Conservation (phyloP, 1,284 basidiomycete genomes). For the Pseudozyma sp. region DNA sequence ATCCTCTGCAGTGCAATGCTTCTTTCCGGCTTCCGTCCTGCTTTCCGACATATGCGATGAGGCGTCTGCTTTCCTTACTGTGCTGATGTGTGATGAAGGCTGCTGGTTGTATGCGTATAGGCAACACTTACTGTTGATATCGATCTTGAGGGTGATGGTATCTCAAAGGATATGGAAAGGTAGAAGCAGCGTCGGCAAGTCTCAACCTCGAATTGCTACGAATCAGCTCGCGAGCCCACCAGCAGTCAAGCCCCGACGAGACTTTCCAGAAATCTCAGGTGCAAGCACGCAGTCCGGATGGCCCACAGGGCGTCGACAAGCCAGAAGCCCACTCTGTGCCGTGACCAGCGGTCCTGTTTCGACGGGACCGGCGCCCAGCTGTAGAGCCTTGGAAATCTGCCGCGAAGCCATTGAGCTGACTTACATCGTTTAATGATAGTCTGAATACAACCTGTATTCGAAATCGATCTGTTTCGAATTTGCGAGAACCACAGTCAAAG, state of each 20-base stretch:
- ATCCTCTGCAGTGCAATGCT: background rate
- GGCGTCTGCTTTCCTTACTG: background rate
- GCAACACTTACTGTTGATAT: constrained; percentile 49
- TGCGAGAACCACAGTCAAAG: too few species aligned
- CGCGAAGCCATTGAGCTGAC: too few species aligned
- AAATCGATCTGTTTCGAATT: background rate
- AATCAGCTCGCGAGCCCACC: background rate
- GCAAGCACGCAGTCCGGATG: too few species aligned
- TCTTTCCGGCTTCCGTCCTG: background rate
- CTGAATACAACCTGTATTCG: background rate
- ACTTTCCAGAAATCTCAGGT: too few species aligned
- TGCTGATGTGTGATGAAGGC: constrained; percentile 7
- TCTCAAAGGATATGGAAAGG: constrained; percentile 35
- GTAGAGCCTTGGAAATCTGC: too few species aligned
- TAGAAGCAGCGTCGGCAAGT: constrained; percentile 6
- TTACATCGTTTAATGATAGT: too few species aligned
- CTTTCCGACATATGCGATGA: constrained; percentile 3
- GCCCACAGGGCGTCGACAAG: too few species aligned
- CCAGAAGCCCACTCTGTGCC: too few species aligned
- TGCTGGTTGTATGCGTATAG: constrained; percentile 6
- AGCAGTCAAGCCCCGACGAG: background rate
- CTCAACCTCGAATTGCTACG: constrained; percentile 3
- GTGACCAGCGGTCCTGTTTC: too few species aligned
- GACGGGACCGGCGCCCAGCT: too few species aligned
- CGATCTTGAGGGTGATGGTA: constrained; percentile 53